Conservation (phyloP, 768 basidiomycete species). For the Termitomyces sp. region DNA sequence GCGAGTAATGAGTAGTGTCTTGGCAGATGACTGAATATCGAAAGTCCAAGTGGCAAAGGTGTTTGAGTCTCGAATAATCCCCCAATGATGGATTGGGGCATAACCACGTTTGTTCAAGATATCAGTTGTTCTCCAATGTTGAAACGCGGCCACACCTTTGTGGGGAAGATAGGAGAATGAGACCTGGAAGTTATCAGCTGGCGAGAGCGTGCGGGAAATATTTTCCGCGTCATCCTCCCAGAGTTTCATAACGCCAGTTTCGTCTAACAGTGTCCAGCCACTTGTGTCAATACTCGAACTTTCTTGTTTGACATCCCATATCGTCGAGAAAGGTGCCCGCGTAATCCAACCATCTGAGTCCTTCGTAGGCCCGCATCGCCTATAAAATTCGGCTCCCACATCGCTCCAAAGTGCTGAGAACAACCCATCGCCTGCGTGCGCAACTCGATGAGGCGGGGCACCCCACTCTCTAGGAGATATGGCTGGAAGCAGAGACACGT, state of each 20-base stretch:
- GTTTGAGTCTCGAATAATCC: conserved; percentile 20
- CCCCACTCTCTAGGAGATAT: conserved; percentile 41
- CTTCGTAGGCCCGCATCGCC: conserved; percentile 31
- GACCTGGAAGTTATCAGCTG: conserved; percentile 2
- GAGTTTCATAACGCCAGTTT: conserved; percentile 31
- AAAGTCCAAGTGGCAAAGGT: conserved; percentile 44
- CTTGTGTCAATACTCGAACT: neutral
- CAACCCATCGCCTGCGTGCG: conserved; percentile 32
- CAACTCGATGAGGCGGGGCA: conserved; percentile 33
- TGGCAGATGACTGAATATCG: conserved; percentile 28
- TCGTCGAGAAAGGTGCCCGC: conserved; percentile 32
- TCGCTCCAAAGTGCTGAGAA: conserved; percentile 57
- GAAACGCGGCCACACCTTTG: conserved; percentile 46
- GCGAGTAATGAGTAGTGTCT: conserved; percentile 42
- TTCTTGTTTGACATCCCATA: conserved; percentile 31
- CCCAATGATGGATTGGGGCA: conserved; percentile 26
- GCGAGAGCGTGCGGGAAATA: conserved; percentile 16
- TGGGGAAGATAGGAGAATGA: conserved; percentile 41
- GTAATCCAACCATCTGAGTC: conserved; percentile 43
- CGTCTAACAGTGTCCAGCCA: conserved; percentile 33
- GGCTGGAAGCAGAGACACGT: conserved; percentile 20
- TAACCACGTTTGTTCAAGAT: conserved; percentile 16
- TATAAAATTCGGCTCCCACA: conserved; percentile 46
- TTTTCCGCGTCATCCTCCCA: conserved; percentile 39
- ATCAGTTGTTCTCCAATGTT: conserved; percentile 30